Conservation (phyloP, 352 stramenopile species). For the Phytophthora quininea region DNA sequence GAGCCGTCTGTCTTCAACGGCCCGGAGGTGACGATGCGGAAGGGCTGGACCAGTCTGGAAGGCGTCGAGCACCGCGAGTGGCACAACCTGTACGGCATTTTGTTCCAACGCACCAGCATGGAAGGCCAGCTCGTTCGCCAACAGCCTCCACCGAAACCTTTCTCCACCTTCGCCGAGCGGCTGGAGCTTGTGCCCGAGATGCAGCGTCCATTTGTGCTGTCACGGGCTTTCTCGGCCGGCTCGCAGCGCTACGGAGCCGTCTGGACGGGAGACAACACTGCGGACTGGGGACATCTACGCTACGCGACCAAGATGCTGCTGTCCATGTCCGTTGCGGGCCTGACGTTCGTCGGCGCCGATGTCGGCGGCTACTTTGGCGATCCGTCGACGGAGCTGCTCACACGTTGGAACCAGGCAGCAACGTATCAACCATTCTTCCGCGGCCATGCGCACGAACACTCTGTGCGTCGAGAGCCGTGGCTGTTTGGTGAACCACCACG, state of each 20-base stretch:
- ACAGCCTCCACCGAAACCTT: conserved; percentile 46
- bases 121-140: conserved; percentile 91
- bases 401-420: conserved; percentile 95
- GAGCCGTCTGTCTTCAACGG: conserved; percentile 99
- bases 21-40: conserved; percentile 98
- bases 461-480: conserved; percentile 97
- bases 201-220: conserved; percentile 97
- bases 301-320: conserved; percentile 98
- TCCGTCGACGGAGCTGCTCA: conserved; percentile 96
- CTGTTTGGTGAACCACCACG: conserved; percentile 97
- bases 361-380: conserved; percentile 99
- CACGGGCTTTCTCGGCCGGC: conserved; percentile 97
- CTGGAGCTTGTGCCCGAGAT: conserved; percentile 47
- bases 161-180: conserved; percentile 49
- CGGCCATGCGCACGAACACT: conserved; percentile 98
- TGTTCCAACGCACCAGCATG: conserved; percentile 96
- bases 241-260: conserved; percentile 97
- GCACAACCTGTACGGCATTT: conserved; percentile 99
- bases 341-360: conserved; percentile 98
- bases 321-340: conserved; percentile 93
- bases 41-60: conserved; percentile 91
- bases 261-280: conserved; percentile 98
- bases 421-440: conserved; percentile 99
- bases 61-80: conserved; percentile 98
- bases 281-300: conserved; percentile 96